Percentiles rank a stretch among this genome's conserved stretches.
phyloP scores from a whole-genome alignment of 768 basidiomycete genomes.

The Suillus ampliporus region DNA sequence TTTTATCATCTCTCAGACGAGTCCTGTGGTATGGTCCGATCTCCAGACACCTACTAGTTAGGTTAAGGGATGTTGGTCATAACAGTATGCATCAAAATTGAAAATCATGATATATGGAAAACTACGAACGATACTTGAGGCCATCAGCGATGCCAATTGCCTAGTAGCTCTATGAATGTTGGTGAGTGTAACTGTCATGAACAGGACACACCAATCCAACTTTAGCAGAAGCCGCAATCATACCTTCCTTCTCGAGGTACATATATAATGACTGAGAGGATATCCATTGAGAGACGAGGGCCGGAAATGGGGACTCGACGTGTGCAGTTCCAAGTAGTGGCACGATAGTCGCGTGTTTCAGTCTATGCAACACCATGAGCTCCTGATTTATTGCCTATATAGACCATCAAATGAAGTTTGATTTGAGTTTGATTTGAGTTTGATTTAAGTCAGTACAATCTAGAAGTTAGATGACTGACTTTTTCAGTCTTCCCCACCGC shows the following conservation, averaged over 20 bases:
- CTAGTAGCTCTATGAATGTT: too few species aligned
- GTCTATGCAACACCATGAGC: slow-evolving; percentile 24
- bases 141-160: too few species aligned
- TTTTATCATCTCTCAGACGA: too few species aligned
- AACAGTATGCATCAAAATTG: too few species aligned
- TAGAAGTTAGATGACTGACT: neutral
- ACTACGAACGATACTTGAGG: too few species aligned
- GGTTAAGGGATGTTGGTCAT: too few species aligned
- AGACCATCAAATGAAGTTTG: neutral
- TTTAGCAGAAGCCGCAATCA: neutral
- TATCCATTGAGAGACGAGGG: slow-evolving; percentile 10
- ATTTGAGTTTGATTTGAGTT: too few species aligned
- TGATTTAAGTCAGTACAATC: too few species aligned
- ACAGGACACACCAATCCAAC: neutral
- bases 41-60: too few species aligned
- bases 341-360: slow-evolving; percentile 26
- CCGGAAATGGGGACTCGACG: neutral
- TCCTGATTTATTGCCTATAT: slow-evolving; percentile 24
- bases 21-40: too few species aligned
- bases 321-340: slow-evolving; percentile 22
- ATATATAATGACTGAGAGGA: neutral
- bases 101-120: too few species aligned
- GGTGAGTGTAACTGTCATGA: too few species aligned
- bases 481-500: neutral
- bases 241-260: neutral